phyloP scores from a whole-genome alignment of 2,329 filamentous ascomycete genomes.

The Madurella fahalii region DNA sequence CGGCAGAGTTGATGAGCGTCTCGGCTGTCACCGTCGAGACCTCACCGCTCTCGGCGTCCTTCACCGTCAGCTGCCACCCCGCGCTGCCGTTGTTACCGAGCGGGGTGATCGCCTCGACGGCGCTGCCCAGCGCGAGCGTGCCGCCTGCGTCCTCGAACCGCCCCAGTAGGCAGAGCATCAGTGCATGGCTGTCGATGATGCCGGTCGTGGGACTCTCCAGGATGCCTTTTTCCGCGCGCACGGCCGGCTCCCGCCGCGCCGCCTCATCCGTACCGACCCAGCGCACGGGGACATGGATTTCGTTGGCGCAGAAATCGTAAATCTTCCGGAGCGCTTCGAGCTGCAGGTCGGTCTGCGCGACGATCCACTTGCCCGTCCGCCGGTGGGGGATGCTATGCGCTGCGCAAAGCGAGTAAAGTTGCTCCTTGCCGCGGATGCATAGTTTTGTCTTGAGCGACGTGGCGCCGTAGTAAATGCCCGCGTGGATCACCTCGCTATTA shows the following conservation, averaged over 20 bases:
- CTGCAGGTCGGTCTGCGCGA: constrained; percentile 75
- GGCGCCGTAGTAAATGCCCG: constrained; percentile 83
- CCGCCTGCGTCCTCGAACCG: constrained; percentile 74
- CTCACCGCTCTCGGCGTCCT: constrained; percentile 44
- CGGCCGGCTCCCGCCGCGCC: constrained; percentile 63
- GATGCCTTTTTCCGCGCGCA: constrained; percentile 66
- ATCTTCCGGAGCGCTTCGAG: constrained; percentile 56
- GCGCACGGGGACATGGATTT: constrained; percentile 60
- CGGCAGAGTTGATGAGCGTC: constrained; percentile 80
- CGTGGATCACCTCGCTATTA: constrained; percentile 96
- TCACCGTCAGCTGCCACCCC: constrained; percentile 67
- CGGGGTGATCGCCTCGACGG: constrained; percentile 58
- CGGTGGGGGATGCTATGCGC: constrained; percentile 63
- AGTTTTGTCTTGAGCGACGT: constrained; percentile 75
- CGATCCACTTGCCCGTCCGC: constrained; percentile 88
- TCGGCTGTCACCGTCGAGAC: constrained; percentile 63
- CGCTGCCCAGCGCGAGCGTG: constrained; percentile 64
- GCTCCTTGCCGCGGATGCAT: constrained; percentile 70
- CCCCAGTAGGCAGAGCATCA: constrained; percentile 78
- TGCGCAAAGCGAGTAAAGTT: constrained; percentile 76
- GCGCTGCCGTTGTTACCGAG: constrained; percentile 40
- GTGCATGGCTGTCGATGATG: constrained; percentile 80
- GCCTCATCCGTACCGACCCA: constrained; percentile 66
- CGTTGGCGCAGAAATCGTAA: constrained; percentile 39
- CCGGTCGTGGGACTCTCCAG: constrained; percentile 85